A percentile compares a stretch with the other conserved stretches of the same genome.
phyloP scores from a whole-genome alignment of 2,329 filamentous ascomycete species.

The Ophiostoma tasmaniense region DNA sequence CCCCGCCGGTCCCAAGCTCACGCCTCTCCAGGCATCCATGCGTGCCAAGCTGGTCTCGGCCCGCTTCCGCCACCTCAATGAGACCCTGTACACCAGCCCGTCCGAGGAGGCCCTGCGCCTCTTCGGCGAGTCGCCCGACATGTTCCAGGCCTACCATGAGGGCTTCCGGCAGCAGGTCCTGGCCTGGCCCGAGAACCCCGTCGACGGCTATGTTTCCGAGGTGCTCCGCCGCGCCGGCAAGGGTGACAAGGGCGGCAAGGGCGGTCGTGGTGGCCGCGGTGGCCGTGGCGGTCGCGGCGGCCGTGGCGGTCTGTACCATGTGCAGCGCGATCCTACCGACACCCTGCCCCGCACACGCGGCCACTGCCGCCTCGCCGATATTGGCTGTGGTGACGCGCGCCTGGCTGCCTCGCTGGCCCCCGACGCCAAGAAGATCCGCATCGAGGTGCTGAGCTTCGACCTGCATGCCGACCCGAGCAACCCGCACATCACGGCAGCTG shows the following conservation, averaged over 20 bases:
- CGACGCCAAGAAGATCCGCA: constrained; percentile 55
- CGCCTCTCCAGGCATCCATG: constrained; percentile 89
- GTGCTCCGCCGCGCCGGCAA: constrained; percentile 49
- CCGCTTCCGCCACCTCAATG: constrained; percentile 93
- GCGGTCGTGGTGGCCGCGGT: constrained; percentile 15
- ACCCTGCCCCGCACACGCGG: constrained; percentile 65
- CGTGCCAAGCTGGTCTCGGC: constrained; percentile 88
- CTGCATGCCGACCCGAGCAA: constrained; percentile 55
- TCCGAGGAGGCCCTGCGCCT: constrained; percentile 75
- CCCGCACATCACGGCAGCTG: constrained; percentile 67
- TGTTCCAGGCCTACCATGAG: constrained; percentile 93
- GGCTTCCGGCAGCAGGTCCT: constrained; percentile 93
- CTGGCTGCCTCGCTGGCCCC: constrained; percentile 62
- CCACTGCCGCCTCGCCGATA: constrained; percentile 72
- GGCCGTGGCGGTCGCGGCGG: constrained; percentile 22
- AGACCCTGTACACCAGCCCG: constrained; percentile 88
- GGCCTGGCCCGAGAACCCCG: constrained; percentile 93
- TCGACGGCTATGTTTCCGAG: constrained; percentile 72
- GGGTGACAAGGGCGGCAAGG: constrained; percentile 19
- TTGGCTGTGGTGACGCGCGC: constrained; percentile 87
- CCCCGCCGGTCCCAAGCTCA: constrained; percentile 52
- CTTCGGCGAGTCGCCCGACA: constrained; percentile 77
- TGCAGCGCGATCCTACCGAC: constrained; percentile 21
- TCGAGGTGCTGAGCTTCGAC: constrained; percentile 79
- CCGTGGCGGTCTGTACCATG: constrained; percentile 22